Base-by-base conservation (phyloP, 139 green algal species). In the Zygnema circumcarinatum region DNA sequence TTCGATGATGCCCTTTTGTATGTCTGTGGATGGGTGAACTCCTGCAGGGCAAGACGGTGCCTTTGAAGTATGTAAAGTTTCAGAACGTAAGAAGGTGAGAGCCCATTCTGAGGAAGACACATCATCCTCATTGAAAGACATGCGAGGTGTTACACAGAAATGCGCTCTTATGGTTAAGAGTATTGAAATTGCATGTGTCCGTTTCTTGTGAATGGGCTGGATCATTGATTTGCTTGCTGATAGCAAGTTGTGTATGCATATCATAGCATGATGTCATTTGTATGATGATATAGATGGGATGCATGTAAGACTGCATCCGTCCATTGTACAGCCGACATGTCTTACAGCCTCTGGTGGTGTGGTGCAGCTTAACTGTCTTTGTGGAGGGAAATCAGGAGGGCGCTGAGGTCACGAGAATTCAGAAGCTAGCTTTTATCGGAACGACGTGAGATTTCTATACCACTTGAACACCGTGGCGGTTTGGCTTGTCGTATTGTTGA, bases 21-120 rank as follows among this genome's bases (percentile, higher is more conserved):
- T n/a, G n/a, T n/a, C n/a, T n/a, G n/a, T n/a, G n/a, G n/a, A n/a
- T n/a, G n/a, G n/a, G n/a, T n/a, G n/a, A n/a, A n/a, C n/a, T 33
- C 31, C 67, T 81, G 67, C 68, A 90, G 67, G 89, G 52, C 1
- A 91, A 90, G 54, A 42, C 79, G 39, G 85, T 87, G 54, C 86
- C 40, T 84, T 88, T 91, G 72, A 86, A 92, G 68, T 92, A 92
- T 38, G 95, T 97, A 1, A 97, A 97, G 87, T 97, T 97, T 74
- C 92, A 94, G 68, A 92, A 83, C 41, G 94, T 98, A 21, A 94
- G 92, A 33, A 89, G 82, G 0, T 79, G 96, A 22, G 92, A 81
- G 36, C 16, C 2, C 3, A 81, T 68, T 31, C 35, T 81, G 38
- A 35, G 38, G 11, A 35, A 47, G 35, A 20, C 89, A 96, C 42